These are phyloP conservation scores for Colletotrichum horii DNA, from an alignment of 2,329 filamentous ascomycete genomes.

Conservation along the genomic window DNA sequence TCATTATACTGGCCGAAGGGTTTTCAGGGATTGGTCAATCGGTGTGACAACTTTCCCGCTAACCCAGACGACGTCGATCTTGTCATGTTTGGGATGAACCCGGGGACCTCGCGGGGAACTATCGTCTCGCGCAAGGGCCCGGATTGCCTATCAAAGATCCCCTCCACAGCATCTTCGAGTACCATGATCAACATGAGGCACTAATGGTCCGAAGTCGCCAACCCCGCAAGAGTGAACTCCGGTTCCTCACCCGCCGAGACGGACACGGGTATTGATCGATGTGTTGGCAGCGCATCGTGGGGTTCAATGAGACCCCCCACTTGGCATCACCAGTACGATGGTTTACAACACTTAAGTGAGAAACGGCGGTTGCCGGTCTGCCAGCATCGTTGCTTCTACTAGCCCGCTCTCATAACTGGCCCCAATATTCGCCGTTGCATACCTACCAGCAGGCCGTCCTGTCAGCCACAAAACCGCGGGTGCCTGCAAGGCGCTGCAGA, in stretches of 20 bases:
- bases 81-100: neutral
- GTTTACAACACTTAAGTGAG: neutral
- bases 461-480: neutral
- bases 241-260: neutral
- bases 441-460: neutral
- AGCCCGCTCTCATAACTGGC: neutral
- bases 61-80: neutral
- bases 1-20: neutral
- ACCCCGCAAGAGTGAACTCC: neutral
- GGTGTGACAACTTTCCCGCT: neutral
- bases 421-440: neutral
- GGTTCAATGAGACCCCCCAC: neutral
- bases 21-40: neutral
- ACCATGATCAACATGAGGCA: neutral
- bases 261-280: neutral
- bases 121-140: neutral
- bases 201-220: neutral
- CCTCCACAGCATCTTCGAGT: neutral
- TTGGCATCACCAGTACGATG: neutral
- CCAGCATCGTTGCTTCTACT: constrained; percentile 8
- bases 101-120: neutral
- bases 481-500: constrained; percentile 16
- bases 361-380: neutral
- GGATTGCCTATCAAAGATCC: neutral
- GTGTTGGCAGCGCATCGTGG: neutral